Evolutionary conservation across 495 filamentous ascomycete genomes (phyloP).

Genomic region (Penicillium soppii): DNA sequence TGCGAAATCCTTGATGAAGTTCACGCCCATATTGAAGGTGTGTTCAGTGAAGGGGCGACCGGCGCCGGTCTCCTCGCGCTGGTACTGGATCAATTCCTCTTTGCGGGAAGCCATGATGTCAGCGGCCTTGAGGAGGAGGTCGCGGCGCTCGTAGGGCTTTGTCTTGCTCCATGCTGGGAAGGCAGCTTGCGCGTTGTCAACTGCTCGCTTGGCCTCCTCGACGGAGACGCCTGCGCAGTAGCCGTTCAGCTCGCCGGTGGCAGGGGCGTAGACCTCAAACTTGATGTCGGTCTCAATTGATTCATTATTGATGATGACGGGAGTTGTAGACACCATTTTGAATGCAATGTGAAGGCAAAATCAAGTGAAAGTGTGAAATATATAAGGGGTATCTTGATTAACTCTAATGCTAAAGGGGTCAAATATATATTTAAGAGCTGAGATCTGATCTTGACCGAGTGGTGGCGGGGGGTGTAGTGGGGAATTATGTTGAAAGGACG

Average conservation of each 20-base stretch:
- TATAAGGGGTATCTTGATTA: no score
- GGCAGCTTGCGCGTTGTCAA: constrained; percentile 59
- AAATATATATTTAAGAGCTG: not conserved
- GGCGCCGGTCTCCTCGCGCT: constrained; percentile 68
- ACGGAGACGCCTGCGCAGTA: constrained; percentile 60
- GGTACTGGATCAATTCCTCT: constrained; percentile 60
- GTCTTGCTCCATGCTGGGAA: constrained; percentile 68
- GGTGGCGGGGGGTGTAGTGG: not conserved
- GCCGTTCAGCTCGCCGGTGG: constrained; percentile 60
- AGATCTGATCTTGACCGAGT: not conserved
- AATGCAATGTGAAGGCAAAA: not conserved
- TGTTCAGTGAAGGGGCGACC: constrained; percentile 47
- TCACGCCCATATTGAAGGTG: constrained; percentile 56
- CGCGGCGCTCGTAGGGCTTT: constrained; percentile 58
- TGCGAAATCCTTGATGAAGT: constrained; percentile 66
- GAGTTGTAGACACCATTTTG: constrained; percentile 41
- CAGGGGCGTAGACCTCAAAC: constrained; percentile 68
- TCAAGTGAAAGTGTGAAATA: no score
- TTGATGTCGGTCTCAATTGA: constrained; percentile 58
- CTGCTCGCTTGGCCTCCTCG: constrained; percentile 53
- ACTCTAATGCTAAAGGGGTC: no score
- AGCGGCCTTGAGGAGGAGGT: constrained; percentile 69
- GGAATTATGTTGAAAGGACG: not conserved
- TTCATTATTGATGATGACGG: constrained; percentile 73
- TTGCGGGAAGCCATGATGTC: constrained; percentile 60